Evolutionary conservation across 164 flowering plant species (phyloP).

Genomic region (Taxillus chinensis): DNA sequence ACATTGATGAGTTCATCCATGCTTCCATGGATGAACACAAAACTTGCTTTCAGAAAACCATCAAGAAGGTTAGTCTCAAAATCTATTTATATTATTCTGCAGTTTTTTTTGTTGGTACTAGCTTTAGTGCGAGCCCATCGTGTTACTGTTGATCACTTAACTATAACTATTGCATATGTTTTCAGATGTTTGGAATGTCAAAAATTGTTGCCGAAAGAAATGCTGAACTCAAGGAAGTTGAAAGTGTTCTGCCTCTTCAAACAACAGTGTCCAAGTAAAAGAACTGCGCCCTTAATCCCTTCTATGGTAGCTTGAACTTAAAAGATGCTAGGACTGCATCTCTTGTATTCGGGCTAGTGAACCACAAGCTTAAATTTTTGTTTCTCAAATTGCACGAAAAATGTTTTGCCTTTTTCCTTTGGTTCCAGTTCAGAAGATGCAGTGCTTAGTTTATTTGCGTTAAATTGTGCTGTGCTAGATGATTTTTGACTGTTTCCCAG

Average conservation of each 20-base stretch:
- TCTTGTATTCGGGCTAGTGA: no score
- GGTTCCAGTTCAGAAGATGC: no score
- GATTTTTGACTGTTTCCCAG: no score
- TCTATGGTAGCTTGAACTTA: neutral
- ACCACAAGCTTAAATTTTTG: no score
- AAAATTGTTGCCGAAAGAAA: conserved; percentile 63
- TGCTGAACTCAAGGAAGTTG: conserved; percentile 43
- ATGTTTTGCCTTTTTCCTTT: no score
- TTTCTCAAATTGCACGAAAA: no score
- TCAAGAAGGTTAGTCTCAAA: conserved; percentile 46
- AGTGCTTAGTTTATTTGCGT: no score
- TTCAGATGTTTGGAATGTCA: conserved; percentile 86
- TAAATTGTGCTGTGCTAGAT: no score
- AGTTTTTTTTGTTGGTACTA: no score
- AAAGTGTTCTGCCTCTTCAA: conserved; percentile 57
- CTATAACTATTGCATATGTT: neutral
- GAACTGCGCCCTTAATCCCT: neutral
- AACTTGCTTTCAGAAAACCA: conserved; percentile 77
- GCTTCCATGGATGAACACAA: conserved; percentile 95
- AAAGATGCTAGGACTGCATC: neutral
- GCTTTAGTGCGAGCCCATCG: no score
- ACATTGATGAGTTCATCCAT: conserved; percentile 79
- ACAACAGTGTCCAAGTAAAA: conserved; percentile 37
- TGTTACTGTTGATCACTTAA: no score
- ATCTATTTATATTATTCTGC: neutral